Conservation (phyloP, 169 alveolate species). For the Cryptosporidium sp. region DNA sequence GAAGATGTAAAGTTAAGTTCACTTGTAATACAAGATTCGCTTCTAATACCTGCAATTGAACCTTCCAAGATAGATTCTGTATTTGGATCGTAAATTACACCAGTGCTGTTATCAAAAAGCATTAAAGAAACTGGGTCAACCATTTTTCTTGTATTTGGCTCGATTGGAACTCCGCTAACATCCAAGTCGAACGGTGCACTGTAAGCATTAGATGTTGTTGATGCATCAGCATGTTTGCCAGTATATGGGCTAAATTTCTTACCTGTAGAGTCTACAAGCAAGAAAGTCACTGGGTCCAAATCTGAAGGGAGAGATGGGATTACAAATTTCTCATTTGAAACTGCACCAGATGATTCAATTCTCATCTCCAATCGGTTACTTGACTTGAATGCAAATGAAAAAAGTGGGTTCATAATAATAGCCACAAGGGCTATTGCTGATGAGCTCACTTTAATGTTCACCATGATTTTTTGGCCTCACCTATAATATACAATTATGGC, state of each 20-base stretch:
- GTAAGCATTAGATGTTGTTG: background rate
- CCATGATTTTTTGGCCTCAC: constrained; percentile 8
- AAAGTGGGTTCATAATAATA: constrained; percentile 27
- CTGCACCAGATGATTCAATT: constrained; percentile 49
- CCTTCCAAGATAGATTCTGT: background rate
- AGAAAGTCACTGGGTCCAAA: constrained; percentile 23
- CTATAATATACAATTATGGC: background rate
- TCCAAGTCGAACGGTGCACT: constrained; percentile 49
- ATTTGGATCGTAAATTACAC: constrained; percentile 7
- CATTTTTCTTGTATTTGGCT: constrained; percentile 28
- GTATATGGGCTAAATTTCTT: constrained; percentile 26
- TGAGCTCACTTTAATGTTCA: constrained; percentile 44
- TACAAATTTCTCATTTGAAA: background rate
- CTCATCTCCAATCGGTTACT: constrained; percentile 42
- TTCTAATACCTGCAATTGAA: constrained; percentile 48
- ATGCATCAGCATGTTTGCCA: constrained; percentile 6
- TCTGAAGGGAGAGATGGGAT: constrained; percentile 30
- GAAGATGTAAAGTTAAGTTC: constrained; percentile 13
- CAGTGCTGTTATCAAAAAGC: constrained; percentile 24
- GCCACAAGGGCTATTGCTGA: constrained; percentile 49
- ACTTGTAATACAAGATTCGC: background rate
- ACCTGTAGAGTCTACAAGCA: constrained; percentile 28
- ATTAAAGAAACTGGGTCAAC: constrained; percentile 40
- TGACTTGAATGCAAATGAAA: constrained; percentile 11
- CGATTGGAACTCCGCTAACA: constrained; percentile 37